phyloP scores from a whole-genome alignment of 192 early-diverging fungal genomes.

The Backusella macrospora region DNA sequence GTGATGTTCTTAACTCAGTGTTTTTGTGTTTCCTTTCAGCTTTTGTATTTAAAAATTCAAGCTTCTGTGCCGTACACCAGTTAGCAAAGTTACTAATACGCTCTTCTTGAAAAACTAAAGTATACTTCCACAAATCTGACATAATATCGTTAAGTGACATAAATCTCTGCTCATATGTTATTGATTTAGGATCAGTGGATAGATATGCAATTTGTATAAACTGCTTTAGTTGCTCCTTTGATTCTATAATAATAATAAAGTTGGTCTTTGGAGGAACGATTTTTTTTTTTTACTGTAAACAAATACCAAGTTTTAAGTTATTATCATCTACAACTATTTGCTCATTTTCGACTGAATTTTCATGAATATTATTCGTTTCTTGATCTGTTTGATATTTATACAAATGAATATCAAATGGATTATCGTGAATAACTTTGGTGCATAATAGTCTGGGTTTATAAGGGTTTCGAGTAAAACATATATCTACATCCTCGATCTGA shows the following conservation, averaged over 20 bases:
- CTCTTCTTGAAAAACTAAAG: slow-evolving; percentile 16
- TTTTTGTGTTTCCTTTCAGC: neutral
- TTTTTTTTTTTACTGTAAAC: slow-evolving; percentile 7
- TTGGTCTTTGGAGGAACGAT: neutral
- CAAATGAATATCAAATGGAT: slow-evolving; percentile 3
- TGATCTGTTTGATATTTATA: slow-evolving; percentile 18
- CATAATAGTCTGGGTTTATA: no score
- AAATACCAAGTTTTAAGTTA: slow-evolving; percentile 5
- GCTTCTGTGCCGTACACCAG: slow-evolving; percentile 19
- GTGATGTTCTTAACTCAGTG: slow-evolving; percentile 1
- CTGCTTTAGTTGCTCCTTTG: slow-evolving; percentile 3
- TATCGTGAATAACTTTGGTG: neutral
- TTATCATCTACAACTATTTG: slow-evolving; percentile 14
- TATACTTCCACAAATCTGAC: slow-evolving; percentile 8
- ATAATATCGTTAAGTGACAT: slow-evolving; percentile 11
- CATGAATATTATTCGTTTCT: slow-evolving; percentile 11
- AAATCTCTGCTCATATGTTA: slow-evolving; percentile 4
- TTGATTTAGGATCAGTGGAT: slow-evolving; percentile 7
- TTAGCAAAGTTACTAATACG: neutral
- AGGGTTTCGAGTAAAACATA: no score
- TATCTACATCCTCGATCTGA: no score
- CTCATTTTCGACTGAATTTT: slow-evolving; percentile 20
- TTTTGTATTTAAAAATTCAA: slow-evolving; percentile 6
- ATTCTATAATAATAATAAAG: slow-evolving; percentile 1
- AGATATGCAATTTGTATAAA: neutral